Percentiles rank a stretch among this genome's conserved stretches.
Evolutionary conservation across 2,329 filamentous ascomycete species (phyloP).

Genomic region (Hypoxylon sp.): DNA sequence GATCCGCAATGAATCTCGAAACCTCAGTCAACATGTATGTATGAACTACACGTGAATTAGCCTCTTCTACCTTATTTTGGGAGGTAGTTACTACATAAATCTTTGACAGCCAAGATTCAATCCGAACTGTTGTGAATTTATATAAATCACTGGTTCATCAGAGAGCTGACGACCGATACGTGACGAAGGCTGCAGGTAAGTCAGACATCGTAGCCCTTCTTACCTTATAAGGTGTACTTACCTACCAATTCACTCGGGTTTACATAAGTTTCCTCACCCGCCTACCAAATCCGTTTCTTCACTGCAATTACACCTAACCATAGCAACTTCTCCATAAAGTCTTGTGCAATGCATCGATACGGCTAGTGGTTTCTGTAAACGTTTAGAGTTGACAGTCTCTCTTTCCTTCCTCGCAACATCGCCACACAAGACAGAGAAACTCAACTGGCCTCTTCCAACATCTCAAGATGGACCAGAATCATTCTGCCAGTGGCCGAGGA

Average conservation of each 20-base stretch:
- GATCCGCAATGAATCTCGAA: neutral
- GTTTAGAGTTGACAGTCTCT: neutral
- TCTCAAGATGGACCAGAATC: neutral
- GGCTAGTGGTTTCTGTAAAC: neutral
- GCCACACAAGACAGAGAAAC: neutral
- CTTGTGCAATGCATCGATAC: neutral
- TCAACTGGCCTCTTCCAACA: neutral
- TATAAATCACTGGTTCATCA: neutral
- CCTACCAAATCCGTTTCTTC: neutral
- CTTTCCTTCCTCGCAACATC: neutral
- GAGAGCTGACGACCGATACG: neutral
- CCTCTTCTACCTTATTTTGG: no score
- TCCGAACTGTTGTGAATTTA: neutral
- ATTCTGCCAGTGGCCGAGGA: neutral
- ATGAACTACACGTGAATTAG: no score
- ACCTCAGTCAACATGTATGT: no score
- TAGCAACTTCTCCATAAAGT: neutral
- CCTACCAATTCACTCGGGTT: neutral
- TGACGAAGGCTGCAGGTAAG: no score
- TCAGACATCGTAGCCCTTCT: neutral
- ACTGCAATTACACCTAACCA: neutral
- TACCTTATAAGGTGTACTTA: neutral
- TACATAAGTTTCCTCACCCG: neutral
- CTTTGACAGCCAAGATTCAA: neutral
- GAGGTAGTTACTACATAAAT: no score